Percentiles rank a stretch among this genome's conserved stretches.
phyloP scores from a whole-genome alignment of 2,329 filamentous ascomycete genomes.

The Xylariaceae sp. region DNA sequence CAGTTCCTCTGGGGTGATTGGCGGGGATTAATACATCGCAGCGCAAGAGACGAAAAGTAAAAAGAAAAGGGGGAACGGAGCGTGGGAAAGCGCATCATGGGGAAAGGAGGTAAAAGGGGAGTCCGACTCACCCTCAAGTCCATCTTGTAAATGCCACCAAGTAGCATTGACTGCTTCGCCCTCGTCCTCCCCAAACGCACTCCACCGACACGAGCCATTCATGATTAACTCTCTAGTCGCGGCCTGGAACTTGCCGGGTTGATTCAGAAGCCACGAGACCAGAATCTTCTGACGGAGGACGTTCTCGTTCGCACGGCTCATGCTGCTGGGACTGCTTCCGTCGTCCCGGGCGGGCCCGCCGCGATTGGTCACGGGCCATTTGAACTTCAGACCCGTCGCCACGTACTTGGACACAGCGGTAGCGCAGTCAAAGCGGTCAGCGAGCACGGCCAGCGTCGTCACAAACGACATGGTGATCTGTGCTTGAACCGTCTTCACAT shows the following conservation, averaged over 20 bases:
- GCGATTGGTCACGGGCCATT: constrained; percentile 48
- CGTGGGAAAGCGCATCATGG: background rate
- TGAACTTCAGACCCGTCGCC: constrained; percentile 46
- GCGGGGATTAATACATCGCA: constrained; percentile 19
- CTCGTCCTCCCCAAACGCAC: constrained; percentile 35
- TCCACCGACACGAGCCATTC: constrained; percentile 60
- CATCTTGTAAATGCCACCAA: constrained; percentile 71
- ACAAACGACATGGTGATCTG: constrained; percentile 57
- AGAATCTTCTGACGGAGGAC: constrained; percentile 65
- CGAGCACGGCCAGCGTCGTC: constrained; percentile 64
- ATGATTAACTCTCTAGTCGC: constrained; percentile 64
- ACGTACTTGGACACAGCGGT: constrained; percentile 52
- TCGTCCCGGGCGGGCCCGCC: constrained; percentile 37
- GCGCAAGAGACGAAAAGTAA: too few relatives aligned
- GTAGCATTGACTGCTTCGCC: constrained; percentile 36
- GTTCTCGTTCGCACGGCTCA: constrained; percentile 55
- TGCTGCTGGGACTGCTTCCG: constrained; percentile 33
- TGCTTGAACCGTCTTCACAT: constrained; percentile 35
- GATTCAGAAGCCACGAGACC: constrained; percentile 61
- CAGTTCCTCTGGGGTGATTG: constrained; percentile 52
- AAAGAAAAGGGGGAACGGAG: background rate
- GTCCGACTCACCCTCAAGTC: constrained; percentile 55
- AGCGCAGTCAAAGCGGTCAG: constrained; percentile 68
- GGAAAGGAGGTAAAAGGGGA: background rate
- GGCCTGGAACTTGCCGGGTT: constrained; percentile 55